These are phyloP conservation scores for Penicillium roqueforti DNA, from an alignment of 495 filamentous ascomycete genomes.

Conservation along the genomic window DNA sequence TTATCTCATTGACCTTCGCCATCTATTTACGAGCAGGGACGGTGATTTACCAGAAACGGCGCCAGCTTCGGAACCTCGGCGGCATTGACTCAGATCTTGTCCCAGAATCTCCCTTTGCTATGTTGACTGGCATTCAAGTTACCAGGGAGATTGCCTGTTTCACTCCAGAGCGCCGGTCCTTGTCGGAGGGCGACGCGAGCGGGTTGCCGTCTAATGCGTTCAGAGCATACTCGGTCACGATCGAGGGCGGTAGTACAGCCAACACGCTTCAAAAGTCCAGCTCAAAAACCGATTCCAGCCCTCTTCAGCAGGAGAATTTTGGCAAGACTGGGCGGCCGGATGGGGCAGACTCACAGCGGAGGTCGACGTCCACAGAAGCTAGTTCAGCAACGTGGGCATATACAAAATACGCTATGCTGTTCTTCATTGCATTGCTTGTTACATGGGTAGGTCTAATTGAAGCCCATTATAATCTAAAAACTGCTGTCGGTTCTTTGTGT, in stretches of 20 bases:
- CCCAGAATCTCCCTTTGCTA: constrained; percentile 47
- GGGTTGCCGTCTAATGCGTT: constrained; percentile 11
- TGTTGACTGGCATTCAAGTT: constrained; percentile 56
- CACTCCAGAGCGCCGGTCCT: constrained; percentile 10
- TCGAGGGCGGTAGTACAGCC: constrained; percentile 27
- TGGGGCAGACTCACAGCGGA: constrained; percentile 19
- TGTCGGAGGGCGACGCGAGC: neutral
- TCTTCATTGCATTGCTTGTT: constrained; percentile 75
- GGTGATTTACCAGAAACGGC: constrained; percentile 59
- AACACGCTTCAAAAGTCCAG: neutral
- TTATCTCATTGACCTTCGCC: constrained; percentile 61
- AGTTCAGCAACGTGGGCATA: constrained; percentile 64
- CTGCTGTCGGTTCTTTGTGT: neutral
- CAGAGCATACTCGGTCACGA: constrained; percentile 35
- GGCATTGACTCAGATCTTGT: constrained; percentile 35
- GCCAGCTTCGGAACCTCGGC: constrained; percentile 40
- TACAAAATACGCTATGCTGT: constrained; percentile 78
- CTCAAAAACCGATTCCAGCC: neutral
- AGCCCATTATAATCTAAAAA: neutral
- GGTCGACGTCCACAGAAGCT: constrained; percentile 19
- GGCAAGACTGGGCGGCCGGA: constrained; percentile 10
- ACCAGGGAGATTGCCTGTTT: constrained; percentile 35
- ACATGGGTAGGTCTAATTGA: constrained; percentile 59
- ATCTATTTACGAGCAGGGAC: constrained; percentile 72
- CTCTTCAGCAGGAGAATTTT: constrained; percentile 5